phyloP scores from a whole-genome alignment of 768 basidiomycete species.

The Suillus plorans region DNA sequence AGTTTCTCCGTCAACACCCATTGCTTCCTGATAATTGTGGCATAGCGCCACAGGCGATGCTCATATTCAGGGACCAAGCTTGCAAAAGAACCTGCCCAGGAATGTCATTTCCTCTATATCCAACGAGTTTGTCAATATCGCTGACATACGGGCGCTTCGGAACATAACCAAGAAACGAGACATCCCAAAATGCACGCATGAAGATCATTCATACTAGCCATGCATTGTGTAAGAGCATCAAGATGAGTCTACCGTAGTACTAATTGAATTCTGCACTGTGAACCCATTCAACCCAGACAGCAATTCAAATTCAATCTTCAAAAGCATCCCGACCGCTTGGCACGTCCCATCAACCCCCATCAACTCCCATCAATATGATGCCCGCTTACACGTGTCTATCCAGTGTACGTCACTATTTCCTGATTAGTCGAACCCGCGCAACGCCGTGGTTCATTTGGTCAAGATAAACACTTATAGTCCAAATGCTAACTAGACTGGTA shows the following conservation, averaged over 20 bases:
- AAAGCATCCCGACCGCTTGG: neutral
- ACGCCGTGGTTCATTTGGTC: neutral
- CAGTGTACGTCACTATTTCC: neutral
- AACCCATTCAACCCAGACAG: neutral
- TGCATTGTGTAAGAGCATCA: neutral
- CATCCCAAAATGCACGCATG: neutral
- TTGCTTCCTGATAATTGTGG: neutral
- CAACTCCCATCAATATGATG: neutral
- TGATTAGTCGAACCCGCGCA: neutral
- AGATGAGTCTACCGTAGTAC: neutral
- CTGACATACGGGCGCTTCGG: neutral
- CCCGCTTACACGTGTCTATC: neutral
- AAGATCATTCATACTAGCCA: neutral
- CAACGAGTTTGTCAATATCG: neutral
- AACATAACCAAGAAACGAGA: no score
- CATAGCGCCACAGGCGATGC: neutral
- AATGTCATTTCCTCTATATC: neutral
- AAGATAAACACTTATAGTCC: neutral
- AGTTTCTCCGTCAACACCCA: neutral
- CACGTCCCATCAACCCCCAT: neutral
- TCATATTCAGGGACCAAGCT: neutral
- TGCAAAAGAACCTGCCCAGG: neutral
- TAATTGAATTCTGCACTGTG: neutral
- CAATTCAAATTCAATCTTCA: neutral
- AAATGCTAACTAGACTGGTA: neutral